Conservation (phyloP, 192 early-diverging fungal species). For the Diversispora eburnea region DNA sequence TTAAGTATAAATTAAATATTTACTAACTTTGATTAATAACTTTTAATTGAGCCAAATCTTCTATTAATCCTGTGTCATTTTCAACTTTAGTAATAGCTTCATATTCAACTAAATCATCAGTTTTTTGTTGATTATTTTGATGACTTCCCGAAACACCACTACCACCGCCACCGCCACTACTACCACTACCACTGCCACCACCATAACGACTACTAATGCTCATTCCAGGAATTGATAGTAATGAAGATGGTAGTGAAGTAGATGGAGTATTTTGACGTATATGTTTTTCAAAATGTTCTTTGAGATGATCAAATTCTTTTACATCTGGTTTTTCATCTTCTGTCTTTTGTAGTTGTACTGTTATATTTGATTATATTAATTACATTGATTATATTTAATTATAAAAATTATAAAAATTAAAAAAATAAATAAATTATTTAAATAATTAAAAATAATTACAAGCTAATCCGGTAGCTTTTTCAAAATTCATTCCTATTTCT, state of each 20-base stretch:
- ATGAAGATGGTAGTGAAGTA: constrained; percentile 30
- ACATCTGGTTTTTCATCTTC: constrained; percentile 66
- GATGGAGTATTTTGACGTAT: constrained; percentile 48
- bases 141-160: neutral
- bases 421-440: constrained; percentile 14
- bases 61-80: constrained; percentile 34
- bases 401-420: constrained; percentile 15
- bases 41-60: constrained; percentile 35
- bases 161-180: neutral
- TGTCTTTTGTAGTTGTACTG: constrained; percentile 77
- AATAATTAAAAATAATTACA: constrained; percentile 40
- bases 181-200: neutral
- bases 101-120: constrained; percentile 49
- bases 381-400: too few species aligned
- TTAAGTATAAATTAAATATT: neutral
- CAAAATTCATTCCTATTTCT: constrained; percentile 89
- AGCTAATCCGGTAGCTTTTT: constrained; percentile 87
- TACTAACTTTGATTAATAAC: constrained; percentile 44
- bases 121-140: constrained; percentile 31
- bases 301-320: constrained; percentile 79
- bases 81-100: constrained; percentile 43
- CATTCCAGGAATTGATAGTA: constrained; percentile 25
- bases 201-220: constrained; percentile 32
- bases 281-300: constrained; percentile 80
- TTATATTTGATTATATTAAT: neutral